Conservation (phyloP, 208 protist species). For the Acanthamoeba castellanii region DNA sequence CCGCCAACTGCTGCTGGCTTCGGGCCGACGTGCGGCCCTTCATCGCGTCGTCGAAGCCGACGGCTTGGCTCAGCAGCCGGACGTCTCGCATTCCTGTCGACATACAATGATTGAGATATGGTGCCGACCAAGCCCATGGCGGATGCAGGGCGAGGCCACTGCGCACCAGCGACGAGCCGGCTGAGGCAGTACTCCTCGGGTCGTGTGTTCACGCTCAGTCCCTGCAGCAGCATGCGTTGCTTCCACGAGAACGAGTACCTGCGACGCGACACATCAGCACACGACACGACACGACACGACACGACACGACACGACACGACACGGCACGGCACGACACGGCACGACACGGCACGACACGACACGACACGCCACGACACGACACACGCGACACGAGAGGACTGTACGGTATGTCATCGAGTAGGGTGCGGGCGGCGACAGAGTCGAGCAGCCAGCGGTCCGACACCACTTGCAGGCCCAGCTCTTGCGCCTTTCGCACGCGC, state of each 20-base stretch:
- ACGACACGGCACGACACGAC: too few species aligned
- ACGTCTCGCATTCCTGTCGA: neutral
- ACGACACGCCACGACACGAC: too few species aligned
- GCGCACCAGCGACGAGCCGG: neutral
- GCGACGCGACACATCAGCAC: neutral
- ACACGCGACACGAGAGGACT: neutral
- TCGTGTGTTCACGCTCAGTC: neutral
- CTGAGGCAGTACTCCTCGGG: neutral
- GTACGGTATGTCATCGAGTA: conserved; percentile 24
- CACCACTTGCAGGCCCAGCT: neutral
- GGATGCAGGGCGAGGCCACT: too few species aligned
- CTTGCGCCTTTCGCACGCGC: neutral
- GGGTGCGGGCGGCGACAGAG: neutral
- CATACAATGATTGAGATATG: too few species aligned
- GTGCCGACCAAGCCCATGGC: too few species aligned
- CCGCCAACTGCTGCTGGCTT: too few species aligned
- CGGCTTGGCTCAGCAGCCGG: neutral
- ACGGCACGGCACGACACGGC: too few species aligned
- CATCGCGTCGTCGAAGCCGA: neutral
- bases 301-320: too few species aligned
- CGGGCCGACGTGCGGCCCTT: neutral
- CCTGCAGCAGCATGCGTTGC: neutral
- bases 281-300: too few species aligned
- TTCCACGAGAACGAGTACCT: conserved; percentile 18
- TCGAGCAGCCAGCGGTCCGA: conserved; percentile 21